Evolutionary conservation across 306 rosid species (phyloP).

Genomic region (Trichosanthes truncata): DNA sequence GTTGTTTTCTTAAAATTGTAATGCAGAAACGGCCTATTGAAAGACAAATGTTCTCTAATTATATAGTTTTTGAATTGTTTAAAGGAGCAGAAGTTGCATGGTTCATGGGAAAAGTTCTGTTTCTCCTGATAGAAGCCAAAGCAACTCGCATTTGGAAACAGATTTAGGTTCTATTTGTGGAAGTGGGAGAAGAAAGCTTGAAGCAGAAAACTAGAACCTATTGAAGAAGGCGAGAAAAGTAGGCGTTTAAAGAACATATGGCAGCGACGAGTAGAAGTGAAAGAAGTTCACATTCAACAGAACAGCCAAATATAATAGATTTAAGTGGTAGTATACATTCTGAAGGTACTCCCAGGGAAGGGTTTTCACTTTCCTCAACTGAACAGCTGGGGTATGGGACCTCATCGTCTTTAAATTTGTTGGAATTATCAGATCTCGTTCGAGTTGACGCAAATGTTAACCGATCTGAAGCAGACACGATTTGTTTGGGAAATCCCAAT

Average conservation of each 20-base stretch:
- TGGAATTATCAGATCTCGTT: slow-evolving; percentile 24
- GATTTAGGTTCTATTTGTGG: slow-evolving; percentile 18
- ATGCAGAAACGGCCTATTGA: not conserved
- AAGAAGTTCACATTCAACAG: slow-evolving; percentile 16
- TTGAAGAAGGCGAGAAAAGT: not conserved
- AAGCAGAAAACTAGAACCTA: not conserved
- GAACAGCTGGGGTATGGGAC: slow-evolving; percentile 10
- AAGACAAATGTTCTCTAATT: not conserved
- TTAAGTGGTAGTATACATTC: slow-evolving; percentile 1
- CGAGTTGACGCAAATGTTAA: slow-evolving; percentile 10
- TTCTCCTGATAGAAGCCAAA: slow-evolving; percentile 18
- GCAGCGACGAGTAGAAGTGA: not conserved
- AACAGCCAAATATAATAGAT: slow-evolving; percentile 12
- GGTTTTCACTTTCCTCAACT: slow-evolving; percentile 3
- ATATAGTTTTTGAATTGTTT: slow-evolving; percentile 17
- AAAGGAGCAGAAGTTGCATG: slow-evolving; percentile 4
- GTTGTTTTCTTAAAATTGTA: not conserved
- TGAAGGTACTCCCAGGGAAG: slow-evolving; percentile 17
- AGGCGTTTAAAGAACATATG: slow-evolving; percentile 1
- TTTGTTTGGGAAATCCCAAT: not conserved
- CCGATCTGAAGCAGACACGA: not conserved
- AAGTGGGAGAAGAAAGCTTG: slow-evolving; percentile 7
- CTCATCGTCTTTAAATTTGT: slow-evolving; percentile 19
- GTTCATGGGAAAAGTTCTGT: slow-evolving; percentile 15
- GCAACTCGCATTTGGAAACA: slow-evolving; percentile 20